Evolutionary conservation across 2,329 filamentous ascomycete species (phyloP), one percentile per base, ranked within the genome.

Genomic region (Tolypocladium guangdongense): DNA sequence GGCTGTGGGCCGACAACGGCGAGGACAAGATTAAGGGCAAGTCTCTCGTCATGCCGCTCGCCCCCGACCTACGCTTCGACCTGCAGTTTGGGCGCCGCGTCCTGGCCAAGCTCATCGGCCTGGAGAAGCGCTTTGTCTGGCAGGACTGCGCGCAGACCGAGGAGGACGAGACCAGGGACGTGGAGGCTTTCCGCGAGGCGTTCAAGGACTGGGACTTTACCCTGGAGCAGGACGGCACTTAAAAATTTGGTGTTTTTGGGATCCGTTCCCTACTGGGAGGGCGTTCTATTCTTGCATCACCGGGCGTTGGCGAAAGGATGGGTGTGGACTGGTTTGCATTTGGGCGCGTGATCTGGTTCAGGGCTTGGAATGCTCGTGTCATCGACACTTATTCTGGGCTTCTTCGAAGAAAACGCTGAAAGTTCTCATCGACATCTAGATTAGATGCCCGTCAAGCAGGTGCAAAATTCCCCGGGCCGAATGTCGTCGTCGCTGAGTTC

Each of bases 181-280:
- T 86, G 2, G 80, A 83, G 52, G 81, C 79, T 11, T 95, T 97
- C 69, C 90, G 92, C 62, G 76, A 80, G 60, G 85, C 86, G 1
- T 99, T 95, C 65, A 84, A 88, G 69, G 76, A 81, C 35, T 96
- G 88, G 78, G 92, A 99, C 68, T 96, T 96, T 67, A 87, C 88
- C 16, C 56, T 74, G 48, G 50, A 62, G 50, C 61, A 57, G 32
- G 46, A 54, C 27, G 52, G 51, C 45, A 39, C 43, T 47, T 1
- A 20, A 12, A 4, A 2, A 12, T 7, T 33, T 18, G 18, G 27
- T 32, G 8, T 32, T 47, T 47, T 32, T 18, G n/a, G 27, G 27
- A 32, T 46, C 18, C 27, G 20, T 11, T 4, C 11, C 11, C 27
- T 16, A 47, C 4, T 47, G 43, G 27, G 12, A 32, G 5, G 18